phyloP scores from a whole-genome alignment of 495 filamentous ascomycete genomes.

The Talaromyces borbonicus region DNA sequence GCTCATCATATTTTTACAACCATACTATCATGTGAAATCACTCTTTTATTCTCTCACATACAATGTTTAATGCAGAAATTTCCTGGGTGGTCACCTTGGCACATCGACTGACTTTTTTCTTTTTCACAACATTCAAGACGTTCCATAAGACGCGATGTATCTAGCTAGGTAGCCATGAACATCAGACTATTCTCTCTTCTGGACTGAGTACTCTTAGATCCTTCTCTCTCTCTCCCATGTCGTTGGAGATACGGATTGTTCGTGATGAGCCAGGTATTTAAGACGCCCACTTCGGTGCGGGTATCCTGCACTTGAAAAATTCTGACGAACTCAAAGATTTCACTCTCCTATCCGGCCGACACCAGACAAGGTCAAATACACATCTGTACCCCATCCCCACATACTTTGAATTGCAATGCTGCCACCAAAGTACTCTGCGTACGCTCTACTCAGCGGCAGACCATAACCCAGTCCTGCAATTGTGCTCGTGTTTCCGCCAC shows the following conservation, averaged over 20 bases:
- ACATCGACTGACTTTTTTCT: neutral
- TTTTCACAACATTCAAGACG: too few species aligned
- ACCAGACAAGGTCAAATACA: conserved; percentile 74
- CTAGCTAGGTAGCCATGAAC: too few species aligned
- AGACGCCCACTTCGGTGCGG: too few species aligned
- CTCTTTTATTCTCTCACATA: neutral
- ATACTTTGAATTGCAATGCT: conserved; percentile 90
- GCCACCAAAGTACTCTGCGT: conserved; percentile 97
- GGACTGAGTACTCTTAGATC: too few species aligned
- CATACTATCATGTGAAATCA: neutral
- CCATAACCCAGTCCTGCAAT: conserved; percentile 94
- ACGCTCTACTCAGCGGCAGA: conserved; percentile 80
- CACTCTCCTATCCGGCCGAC: conserved; percentile 53
- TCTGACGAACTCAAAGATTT: neutral
- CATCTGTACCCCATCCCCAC: conserved; percentile 89
- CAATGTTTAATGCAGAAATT: neutral
- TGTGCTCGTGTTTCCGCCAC: conserved; percentile 56
- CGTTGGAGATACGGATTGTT: too few species aligned
- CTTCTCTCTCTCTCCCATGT: too few species aligned
- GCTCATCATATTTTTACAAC: too few species aligned
- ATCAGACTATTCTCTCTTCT: too few species aligned
- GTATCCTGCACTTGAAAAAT: too few species aligned
- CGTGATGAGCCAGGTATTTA: too few species aligned
- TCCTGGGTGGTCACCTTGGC: neutral
- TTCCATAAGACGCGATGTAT: too few species aligned